Conservation (phyloP, 2,329 filamentous ascomycete species). For the Colletotrichum trifolii region DNA sequence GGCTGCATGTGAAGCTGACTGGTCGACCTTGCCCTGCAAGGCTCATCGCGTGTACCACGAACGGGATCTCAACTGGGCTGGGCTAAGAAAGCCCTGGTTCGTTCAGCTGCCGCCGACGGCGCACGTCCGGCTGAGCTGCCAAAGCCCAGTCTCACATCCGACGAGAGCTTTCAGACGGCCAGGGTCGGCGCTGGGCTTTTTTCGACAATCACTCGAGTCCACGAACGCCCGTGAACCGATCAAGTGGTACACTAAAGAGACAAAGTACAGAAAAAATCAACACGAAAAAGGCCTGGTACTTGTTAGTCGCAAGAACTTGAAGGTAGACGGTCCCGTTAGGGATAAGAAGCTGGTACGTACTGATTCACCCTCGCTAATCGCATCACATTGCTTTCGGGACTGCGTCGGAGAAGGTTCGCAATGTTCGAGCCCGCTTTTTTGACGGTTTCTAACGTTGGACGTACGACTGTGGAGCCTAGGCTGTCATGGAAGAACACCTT, state of each 20-base stretch:
- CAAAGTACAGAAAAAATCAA: background rate
- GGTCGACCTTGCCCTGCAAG: slow-evolving; percentile 21
- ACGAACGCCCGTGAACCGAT: background rate
- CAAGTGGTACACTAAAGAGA: background rate
- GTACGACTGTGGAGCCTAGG: slow-evolving; percentile 27
- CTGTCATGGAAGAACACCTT: slow-evolving; percentile 19
- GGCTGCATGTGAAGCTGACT: slow-evolving; percentile 30
- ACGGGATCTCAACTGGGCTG: slow-evolving; percentile 21
- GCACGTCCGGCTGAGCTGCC: slow-evolving; percentile 3
- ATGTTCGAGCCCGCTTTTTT: slow-evolving; percentile 33
- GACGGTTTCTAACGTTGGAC: slow-evolving; percentile 19
- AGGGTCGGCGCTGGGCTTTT: background rate
- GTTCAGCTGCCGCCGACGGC: slow-evolving; percentile 28
- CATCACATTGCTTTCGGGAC: slow-evolving; percentile 28
- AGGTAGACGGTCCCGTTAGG: slow-evolving; percentile 9
- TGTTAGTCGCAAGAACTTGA: slow-evolving; percentile 10
- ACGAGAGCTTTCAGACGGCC: background rate
- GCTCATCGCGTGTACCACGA: slow-evolving; percentile 8
- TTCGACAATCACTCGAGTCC: background rate
- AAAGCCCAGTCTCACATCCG: slow-evolving; percentile 8
- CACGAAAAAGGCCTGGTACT: background rate
- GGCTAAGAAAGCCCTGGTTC: slow-evolving; percentile 4
- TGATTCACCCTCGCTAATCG: slow-evolving; percentile 31
- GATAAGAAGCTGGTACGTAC: slow-evolving; percentile 22
- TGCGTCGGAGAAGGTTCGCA: slow-evolving; percentile 33